A percentile compares a stretch with the other conserved stretches of the same genome.
phyloP scores from a whole-genome alignment of 345 rosid genomes.

The Populus tremula region DNA sequence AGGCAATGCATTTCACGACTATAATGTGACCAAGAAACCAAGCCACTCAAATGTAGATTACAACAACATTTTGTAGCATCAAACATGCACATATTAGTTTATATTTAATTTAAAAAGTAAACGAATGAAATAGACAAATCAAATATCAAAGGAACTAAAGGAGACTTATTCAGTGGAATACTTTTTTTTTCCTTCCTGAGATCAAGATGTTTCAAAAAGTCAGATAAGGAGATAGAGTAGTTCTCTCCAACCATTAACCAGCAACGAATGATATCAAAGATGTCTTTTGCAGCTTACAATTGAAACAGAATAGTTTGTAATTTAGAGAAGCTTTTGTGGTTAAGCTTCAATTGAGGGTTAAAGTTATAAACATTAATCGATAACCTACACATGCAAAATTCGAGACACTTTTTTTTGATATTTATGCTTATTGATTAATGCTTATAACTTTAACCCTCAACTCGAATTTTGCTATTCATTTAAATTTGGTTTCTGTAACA shows the following conservation, averaged over 20 bases:
- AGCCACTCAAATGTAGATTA: no score
- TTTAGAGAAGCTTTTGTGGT: not conserved
- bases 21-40: no score
- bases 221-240: not conserved
- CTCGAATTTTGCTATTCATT: not conserved
- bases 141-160: not conserved
- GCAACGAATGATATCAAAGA: not conserved
- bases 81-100: no score
- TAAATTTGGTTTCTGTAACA: not conserved
- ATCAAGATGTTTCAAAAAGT: not conserved
- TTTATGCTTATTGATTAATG: no score
- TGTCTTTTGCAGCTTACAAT: not conserved
- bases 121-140: no score
- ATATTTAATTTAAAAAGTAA: no score
- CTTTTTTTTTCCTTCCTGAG: not conserved
- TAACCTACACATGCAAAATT: no score
- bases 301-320: not conserved
- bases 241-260: not conserved
- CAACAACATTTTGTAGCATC: no score
- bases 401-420: no score
- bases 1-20: no score
- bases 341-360: not conserved
- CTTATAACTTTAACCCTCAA: no score
- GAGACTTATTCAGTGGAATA: not conserved
- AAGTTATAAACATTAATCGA: no score